Base-by-base conservation (phyloP, 352 stramenopile genomes). In the Pythium dissotocum region DNA sequence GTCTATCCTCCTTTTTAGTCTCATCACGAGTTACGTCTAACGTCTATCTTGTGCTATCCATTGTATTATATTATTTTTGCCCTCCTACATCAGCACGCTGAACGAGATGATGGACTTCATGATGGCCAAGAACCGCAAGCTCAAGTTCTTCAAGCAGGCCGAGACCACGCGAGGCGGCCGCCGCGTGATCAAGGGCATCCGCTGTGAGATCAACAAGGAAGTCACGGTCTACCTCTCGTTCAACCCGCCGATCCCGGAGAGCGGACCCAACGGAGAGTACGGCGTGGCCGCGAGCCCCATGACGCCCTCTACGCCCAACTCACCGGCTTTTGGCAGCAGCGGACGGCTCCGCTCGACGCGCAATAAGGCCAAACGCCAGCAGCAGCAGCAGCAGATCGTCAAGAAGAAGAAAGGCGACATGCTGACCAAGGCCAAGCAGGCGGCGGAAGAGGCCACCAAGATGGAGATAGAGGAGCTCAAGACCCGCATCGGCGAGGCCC, bases 41-140 rank as follows among this genome's bases (percentile, higher is more conserved):
- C 13, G 48, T 56, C 54, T 48, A 14, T 36, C 53, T 58, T 33
- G 0, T 67, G 28, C 28, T 14, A 38, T 13, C 44, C 2, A 65
- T 6, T 48, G 9, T 64, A 14, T 54, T 18, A 7, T 8, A 28
- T 36, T 12, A 44, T 36, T 26, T 35, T 52, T n/a, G 18, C 28
- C 7, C 1, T 16, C 21, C 1, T 38, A 30, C 10, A 10, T 13
- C 51, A 87, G 79, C 33, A 94, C 83, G 24, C 76, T 95, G 48
- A 92, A 91, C 54, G 85, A 95, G 61, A 95, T 95, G 87, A 94
- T 95, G 87, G 87, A 95, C 68, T 95, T 82, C 65, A 89, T 95
- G 79, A 93, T 93, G 82, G 82, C 80, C 59, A 92, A 91, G 63
- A 95, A 93, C 64, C 85, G 85, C 63, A 93, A 93, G 61, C 83